Base-by-base conservation (phyloP, 495 filamentous ascomycete species). In the Trichocladium antarcticum region DNA sequence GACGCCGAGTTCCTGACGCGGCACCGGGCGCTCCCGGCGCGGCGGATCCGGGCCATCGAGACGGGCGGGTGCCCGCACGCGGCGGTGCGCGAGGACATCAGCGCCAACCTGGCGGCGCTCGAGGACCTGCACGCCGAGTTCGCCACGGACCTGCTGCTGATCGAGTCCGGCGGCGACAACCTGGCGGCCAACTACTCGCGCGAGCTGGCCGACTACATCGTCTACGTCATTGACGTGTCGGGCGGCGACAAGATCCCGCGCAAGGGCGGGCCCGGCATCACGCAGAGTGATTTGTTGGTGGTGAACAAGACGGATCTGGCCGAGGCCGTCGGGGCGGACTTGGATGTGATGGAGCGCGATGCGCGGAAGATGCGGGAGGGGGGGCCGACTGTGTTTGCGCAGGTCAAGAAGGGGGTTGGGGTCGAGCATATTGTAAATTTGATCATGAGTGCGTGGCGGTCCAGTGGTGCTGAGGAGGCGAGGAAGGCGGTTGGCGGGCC, bases 291-390 rank as follows among this genome's bases (percentile, higher is more conserved):
- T 64, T 61, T 97, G 65, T 63, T 98, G 49, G 77, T 98, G 4
- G 84, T 98, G 8, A 98, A 98, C 62, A 98, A 98, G 80, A 89
- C 85, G 35, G 92, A 98, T 68, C 67, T 98, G 55, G 92, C 92
- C 1, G 83, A 89, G 70, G 78, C 84, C 24, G 83, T 98, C 21
- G 92, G 92, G 14, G 92, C 92, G 11, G 92, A 98, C 69, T 57
- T 97, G 59, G 72, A 61, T 11, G 89, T 98, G 15, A 98, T 98
- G 92, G 92, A 97, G 67, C 70, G 90, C 45, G 92, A 98, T 73
- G 82, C 90, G 29, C 68, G 85, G 46, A 90, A 87, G 77, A 98
- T 98, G 84, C 71, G 89, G 19, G 92, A 97, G 64, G 92, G 89
- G 8, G 92, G 92, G 0, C 92, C 92, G 24, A 95, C 89, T n/a